These are phyloP conservation scores for Brassica hybrid DNA, from an alignment of 441 rosid genomes.

Conservation along the genomic window DNA sequence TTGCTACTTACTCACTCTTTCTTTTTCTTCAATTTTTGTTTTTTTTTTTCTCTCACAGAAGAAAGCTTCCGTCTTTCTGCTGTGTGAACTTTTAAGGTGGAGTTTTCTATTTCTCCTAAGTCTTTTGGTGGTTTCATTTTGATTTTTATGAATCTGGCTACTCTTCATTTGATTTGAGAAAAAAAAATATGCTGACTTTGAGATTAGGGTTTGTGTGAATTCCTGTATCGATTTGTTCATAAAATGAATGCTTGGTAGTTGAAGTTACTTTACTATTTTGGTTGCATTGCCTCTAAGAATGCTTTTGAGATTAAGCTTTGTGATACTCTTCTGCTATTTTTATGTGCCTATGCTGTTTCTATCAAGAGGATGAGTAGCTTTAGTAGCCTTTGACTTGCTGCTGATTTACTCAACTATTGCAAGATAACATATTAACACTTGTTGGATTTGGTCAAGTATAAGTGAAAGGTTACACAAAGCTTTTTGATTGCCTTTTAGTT, in stretches of 20 bases:
- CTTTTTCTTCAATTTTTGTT: neutral
- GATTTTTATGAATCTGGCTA: neutral
- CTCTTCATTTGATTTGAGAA: too few relatives aligned
- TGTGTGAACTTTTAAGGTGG: constrained; percentile 26
- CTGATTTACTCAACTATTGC: neutral
- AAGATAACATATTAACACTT: neutral
- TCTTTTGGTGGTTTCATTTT: neutral
- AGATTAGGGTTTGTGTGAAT: too few relatives aligned
- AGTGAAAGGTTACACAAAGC: neutral
- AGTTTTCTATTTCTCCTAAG: neutral
- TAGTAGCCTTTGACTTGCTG: neutral
- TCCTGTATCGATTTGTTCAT: too few relatives aligned
- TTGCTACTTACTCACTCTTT: constrained; percentile 26
- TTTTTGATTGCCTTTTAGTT: neutral
- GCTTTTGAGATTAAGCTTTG: too few relatives aligned
- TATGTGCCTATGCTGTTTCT: too few relatives aligned
- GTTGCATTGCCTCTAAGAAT: too few relatives aligned
- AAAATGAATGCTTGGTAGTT: too few relatives aligned
- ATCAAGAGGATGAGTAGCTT: too few relatives aligned
- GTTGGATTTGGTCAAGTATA: neutral
- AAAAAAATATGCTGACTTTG: too few relatives aligned
- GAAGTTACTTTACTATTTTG: too few relatives aligned
- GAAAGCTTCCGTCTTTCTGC: constrained; percentile 18
- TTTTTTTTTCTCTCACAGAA: too few relatives aligned
- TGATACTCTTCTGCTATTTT: too few relatives aligned